phyloP scores from a whole-genome alignment of 2,329 filamentous ascomycete species.

The Clonostachys chloroleuca region DNA sequence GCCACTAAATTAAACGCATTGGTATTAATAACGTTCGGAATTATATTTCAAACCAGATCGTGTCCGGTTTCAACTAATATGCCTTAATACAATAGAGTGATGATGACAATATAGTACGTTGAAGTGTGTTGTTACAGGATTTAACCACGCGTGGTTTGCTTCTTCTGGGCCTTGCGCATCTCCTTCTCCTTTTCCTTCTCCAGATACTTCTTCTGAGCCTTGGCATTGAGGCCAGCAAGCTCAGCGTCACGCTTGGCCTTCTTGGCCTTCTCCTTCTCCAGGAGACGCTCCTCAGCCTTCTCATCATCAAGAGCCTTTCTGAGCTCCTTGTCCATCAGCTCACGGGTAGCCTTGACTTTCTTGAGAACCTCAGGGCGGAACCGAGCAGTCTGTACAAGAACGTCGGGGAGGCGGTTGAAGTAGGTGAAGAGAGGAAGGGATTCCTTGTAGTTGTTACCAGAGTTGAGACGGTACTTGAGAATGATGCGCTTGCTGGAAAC shows the following conservation, averaged over 20 bases:
- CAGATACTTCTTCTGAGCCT: slow-evolving; percentile 81
- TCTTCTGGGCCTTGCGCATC: slow-evolving; percentile 49
- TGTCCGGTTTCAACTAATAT: too few relatives aligned
- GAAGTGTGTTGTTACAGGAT: slow-evolving; percentile 42
- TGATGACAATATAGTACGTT: too few relatives aligned
- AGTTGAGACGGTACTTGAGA: slow-evolving; percentile 69
- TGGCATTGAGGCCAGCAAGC: slow-evolving; percentile 70
- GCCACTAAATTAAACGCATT: too few relatives aligned
- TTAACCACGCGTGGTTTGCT: slow-evolving; percentile 47
- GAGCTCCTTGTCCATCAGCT: slow-evolving; percentile 75
- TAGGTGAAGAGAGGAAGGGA: slow-evolving; percentile 74
- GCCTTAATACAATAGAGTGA: too few relatives aligned
- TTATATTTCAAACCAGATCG: too few relatives aligned
- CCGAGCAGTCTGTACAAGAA: slow-evolving; percentile 69
- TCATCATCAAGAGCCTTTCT: slow-evolving; percentile 74
- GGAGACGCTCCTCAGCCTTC: slow-evolving; percentile 72
- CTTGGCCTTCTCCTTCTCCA: slow-evolving; percentile 70
- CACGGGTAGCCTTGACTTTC: slow-evolving; percentile 76
- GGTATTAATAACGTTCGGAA: too few relatives aligned
- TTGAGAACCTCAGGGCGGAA: slow-evolving; percentile 89
- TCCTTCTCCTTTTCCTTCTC: slow-evolving; percentile 79
- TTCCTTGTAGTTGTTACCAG: slow-evolving; percentile 55
- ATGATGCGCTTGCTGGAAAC: slow-evolving; percentile 81
- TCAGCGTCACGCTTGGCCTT: slow-evolving; percentile 88
- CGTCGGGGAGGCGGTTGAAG: slow-evolving; percentile 82